A percentile compares a stretch with the other conserved stretches of the same genome.
These are phyloP conservation scores for Aspergillus novoparasiticus DNA, from an alignment of 2,329 filamentous ascomycete species.

Conservation along the genomic window DNA sequence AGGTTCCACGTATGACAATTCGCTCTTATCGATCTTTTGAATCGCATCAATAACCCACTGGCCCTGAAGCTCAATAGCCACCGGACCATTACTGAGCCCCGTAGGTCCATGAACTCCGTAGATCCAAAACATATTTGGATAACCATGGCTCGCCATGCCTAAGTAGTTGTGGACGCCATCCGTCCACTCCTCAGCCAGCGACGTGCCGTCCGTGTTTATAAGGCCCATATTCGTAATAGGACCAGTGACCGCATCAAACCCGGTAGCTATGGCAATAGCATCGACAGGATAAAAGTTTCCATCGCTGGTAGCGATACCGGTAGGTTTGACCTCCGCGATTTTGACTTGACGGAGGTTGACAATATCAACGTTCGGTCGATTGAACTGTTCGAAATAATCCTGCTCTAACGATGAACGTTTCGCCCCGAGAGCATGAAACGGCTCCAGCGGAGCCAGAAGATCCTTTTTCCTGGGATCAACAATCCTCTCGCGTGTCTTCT, in stretches of 20 bases:
- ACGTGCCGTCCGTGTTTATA: slow-evolving; percentile 28
- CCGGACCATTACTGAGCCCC: slow-evolving; percentile 58
- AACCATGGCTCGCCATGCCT: slow-evolving; percentile 45
- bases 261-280: slow-evolving; percentile 44
- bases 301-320: slow-evolving; percentile 45
- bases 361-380: slow-evolving; percentile 51
- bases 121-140: slow-evolving; percentile 55
- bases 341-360: slow-evolving; percentile 48
- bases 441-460: slow-evolving; percentile 56
- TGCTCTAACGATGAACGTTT: slow-evolving; percentile 56
- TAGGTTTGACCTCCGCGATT: slow-evolving; percentile 42
- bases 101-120: slow-evolving; percentile 62
- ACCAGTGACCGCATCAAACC: slow-evolving; percentile 45
- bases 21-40: slow-evolving; percentile 49
- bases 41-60: slow-evolving; percentile 59
- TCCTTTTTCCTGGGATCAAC: slow-evolving; percentile 54
- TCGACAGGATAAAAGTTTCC: slow-evolving; percentile 42
- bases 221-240: slow-evolving; percentile 39
- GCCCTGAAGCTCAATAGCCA: slow-evolving; percentile 57
- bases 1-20: slow-evolving; percentile 56
- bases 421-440: slow-evolving; percentile 57
- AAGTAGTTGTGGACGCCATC: slow-evolving; percentile 43
- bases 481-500: slow-evolving; percentile 55
- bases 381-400: slow-evolving; percentile 54
- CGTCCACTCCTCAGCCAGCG: slow-evolving; percentile 39